These are phyloP conservation scores for Globisporangium uncinulatum DNA, from an alignment of 352 stramenopile species.

Conservation along the genomic window DNA sequence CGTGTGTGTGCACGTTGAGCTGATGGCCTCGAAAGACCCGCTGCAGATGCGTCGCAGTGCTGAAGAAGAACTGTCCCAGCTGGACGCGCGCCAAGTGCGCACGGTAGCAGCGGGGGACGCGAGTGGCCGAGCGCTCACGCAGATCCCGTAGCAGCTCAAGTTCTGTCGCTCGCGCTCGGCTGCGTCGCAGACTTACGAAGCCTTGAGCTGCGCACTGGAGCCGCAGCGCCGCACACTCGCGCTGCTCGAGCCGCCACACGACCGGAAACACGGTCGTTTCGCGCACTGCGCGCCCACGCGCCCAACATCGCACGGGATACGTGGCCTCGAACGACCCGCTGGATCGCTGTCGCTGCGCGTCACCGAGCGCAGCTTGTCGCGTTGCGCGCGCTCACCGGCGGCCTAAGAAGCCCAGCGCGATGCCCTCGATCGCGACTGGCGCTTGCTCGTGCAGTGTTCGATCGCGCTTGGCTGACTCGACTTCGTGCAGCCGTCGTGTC, in stretches of 20 bases:
- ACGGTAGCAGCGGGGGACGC: conserved; percentile 48
- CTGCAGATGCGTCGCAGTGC: conserved; percentile 39
- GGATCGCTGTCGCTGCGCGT: conserved; percentile 22
- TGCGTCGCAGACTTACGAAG: conserved; percentile 28
- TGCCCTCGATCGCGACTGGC: conserved; percentile 27
- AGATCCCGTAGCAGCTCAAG: conserved; percentile 17
- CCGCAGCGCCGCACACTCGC: conserved; percentile 23
- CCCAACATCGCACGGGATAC: conserved; percentile 11
- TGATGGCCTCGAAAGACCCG: conserved; percentile 41
- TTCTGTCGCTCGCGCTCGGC: conserved; percentile 12
- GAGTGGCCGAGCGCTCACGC: conserved; percentile 20
- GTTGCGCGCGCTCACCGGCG: conserved; percentile 19
- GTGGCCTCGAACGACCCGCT: conserved; percentile 38
- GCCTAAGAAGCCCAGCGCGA: conserved; percentile 34
- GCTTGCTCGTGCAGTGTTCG: conserved; percentile 24
- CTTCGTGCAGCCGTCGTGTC: conserved; percentile 22
- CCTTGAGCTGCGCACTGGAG: conserved; percentile 35
- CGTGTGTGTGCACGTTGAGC: too few relatives aligned
- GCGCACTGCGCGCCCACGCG: conserved; percentile 2
- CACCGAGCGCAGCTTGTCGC: conserved; percentile 19
- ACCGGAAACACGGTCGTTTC: conserved; percentile 13
- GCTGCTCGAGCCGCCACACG: conserved; percentile 9
- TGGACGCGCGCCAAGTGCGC: conserved; percentile 44
- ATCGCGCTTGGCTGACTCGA: conserved; percentile 35
- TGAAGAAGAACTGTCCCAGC: conserved; percentile 27